Evolutionary conservation across 768 basidiomycete genomes (phyloP).

Genomic region (Phallus indusiatus): DNA sequence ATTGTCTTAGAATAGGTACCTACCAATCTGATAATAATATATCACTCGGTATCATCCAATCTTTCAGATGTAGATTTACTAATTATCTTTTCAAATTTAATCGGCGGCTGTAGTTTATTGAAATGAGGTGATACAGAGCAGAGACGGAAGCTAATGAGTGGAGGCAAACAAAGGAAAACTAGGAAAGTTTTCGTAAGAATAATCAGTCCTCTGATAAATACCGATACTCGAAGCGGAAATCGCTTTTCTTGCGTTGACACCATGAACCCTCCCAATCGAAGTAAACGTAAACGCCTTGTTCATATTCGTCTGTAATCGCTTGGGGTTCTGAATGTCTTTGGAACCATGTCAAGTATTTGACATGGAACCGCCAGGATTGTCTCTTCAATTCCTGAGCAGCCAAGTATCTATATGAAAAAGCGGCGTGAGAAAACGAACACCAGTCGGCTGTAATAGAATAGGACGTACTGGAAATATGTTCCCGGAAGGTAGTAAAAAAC

Average conservation of each 20-base stretch:
- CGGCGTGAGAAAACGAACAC: conserved; percentile 1
- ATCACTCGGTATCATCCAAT: background rate
- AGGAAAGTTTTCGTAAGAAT: conserved; percentile 14
- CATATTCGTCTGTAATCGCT: conserved; percentile 98
- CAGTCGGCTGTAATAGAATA: background rate
- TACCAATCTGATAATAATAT: background rate
- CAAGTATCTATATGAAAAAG: conserved; percentile 53
- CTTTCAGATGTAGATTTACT: background rate
- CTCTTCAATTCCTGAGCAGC: conserved; percentile 96
- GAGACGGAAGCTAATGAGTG: conserved; percentile 9
- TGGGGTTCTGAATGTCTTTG: conserved; percentile 97
- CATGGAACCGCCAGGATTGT: conserved; percentile 98
- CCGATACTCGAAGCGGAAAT: conserved; percentile 95
- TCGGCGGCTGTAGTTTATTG: conserved; percentile 11
- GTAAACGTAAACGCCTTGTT: conserved; percentile 98
- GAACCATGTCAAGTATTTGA: conserved; percentile 99
- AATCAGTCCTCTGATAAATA: conserved; percentile 83
- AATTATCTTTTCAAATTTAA: background rate
- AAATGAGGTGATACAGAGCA: conserved; percentile 10
- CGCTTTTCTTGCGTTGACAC: conserved; percentile 97
- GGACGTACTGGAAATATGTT: conserved; percentile 89
- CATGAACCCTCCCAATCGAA: conserved; percentile 99
- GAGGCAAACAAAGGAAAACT: background rate
- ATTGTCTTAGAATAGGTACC: conserved; percentile 66
- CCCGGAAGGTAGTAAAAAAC: conserved; percentile 98